Evolutionary conservation across 495 filamentous ascomycete genomes (phyloP).

Genomic region (Lasiosphaeria miniovina): DNA sequence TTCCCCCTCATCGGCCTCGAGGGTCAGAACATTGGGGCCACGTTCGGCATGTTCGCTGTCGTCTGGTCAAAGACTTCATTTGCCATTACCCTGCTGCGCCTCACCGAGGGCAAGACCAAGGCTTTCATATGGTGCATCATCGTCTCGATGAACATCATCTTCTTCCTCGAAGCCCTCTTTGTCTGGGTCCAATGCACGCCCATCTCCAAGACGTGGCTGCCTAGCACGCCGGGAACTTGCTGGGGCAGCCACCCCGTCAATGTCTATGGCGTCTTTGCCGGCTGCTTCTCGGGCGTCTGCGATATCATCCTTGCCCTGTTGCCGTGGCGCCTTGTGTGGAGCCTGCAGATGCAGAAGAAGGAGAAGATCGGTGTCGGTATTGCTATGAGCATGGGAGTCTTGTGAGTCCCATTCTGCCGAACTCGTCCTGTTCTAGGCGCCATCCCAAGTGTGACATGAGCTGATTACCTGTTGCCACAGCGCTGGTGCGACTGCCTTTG

Average conservation of each 20-base stretch:
- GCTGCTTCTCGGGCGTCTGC: conserved; percentile 26
- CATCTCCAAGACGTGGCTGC: conserved; percentile 21
- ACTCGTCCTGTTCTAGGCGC: no score
- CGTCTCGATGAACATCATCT: conserved; percentile 27
- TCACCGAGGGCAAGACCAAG: conserved; percentile 14
- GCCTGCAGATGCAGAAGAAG: conserved; percentile 26
- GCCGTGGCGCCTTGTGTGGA: conserved; percentile 28
- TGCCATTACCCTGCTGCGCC: conserved; percentile 29
- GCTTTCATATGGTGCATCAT: conserved; percentile 20
- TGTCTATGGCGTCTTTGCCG: conserved; percentile 10
- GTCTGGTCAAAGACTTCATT: conserved; percentile 34
- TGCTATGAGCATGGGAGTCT: conserved; percentile 33
- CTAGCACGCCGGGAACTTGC: conserved; percentile 18
- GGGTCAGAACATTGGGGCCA: conserved; percentile 16
- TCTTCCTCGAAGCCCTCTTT: conserved; percentile 17
- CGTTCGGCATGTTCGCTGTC: conserved; percentile 21
- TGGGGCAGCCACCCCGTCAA: conserved; percentile 17
- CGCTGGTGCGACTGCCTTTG: conserved; percentile 24
- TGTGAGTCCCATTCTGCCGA: conserved; percentile 17
- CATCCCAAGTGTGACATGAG: no score
- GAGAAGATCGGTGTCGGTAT: conserved; percentile 31
- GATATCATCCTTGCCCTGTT: conserved; percentile 28
- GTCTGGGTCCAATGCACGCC: conserved; percentile 29
- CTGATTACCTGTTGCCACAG: conserved; percentile 8
- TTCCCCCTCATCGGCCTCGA: conserved; percentile 15